Percentiles rank a stretch among this genome's conserved stretches.
phyloP scores from a whole-genome alignment of 352 stramenopile genomes.

The Pythium scleroteichum region DNA sequence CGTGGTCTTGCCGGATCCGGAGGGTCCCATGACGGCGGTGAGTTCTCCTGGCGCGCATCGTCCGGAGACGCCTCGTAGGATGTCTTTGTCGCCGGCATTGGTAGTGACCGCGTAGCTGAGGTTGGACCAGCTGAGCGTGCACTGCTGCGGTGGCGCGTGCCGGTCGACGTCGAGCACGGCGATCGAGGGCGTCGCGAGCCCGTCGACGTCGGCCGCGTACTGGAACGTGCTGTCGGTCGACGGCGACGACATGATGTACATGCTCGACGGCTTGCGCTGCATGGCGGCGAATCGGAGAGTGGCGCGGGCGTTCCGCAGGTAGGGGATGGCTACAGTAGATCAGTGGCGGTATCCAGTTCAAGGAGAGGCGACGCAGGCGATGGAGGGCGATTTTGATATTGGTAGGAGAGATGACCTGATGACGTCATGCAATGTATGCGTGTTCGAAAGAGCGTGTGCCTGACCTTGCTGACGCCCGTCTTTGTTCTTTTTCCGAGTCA shows the following conservation, averaged over 20 bases:
- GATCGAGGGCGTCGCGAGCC: not conserved
- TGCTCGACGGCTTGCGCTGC: conserved; percentile 5
- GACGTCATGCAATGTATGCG: not conserved
- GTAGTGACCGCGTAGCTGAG: conserved; percentile 2
- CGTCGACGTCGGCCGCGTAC: conserved; percentile 3
- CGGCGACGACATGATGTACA: conserved; percentile 14
- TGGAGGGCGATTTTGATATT: not conserved
- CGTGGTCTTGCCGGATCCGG: conserved; percentile 37
- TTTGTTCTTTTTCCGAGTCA: not conserved
- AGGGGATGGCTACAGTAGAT: not conserved
- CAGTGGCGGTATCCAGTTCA: not conserved
- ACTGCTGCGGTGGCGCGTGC: not conserved
- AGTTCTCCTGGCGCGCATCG: conserved; percentile 31
- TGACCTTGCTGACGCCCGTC: not conserved
- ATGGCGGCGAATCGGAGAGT: not conserved
- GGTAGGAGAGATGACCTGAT: not conserved
- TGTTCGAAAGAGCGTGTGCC: not conserved
- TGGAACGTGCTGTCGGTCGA: conserved; percentile 9
- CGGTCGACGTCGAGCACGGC: conserved; percentile 4
- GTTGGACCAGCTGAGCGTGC: conserved; percentile 6
- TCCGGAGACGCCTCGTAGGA: conserved; percentile 24
- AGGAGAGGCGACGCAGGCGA: not conserved
- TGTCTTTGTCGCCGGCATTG: conserved; percentile 2
- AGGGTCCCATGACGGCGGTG: conserved; percentile 40
- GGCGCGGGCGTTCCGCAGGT: not conserved